These are phyloP conservation scores for Yamagishiella unicocca DNA, from an alignment of 139 green algal genomes.

Conservation along the genomic window DNA sequence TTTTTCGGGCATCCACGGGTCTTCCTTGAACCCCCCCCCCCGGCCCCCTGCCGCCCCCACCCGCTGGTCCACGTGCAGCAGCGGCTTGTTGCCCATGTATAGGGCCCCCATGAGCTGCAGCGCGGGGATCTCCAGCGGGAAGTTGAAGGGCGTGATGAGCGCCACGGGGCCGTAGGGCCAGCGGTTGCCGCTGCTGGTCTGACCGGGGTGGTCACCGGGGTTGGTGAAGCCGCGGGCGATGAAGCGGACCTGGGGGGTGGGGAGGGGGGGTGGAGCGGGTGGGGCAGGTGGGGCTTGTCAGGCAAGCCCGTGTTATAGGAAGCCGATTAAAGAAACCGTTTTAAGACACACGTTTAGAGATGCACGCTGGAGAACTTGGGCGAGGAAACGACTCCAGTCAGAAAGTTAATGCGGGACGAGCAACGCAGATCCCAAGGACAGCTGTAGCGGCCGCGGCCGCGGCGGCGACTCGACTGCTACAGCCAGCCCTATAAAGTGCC, in stretches of 20 bases:
- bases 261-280: not conserved
- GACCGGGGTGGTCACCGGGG: slow-evolving; percentile 92
- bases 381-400: too few relatives aligned
- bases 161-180: slow-evolving; percentile 94
- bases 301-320: too few relatives aligned
- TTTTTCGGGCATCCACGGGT: too few relatives aligned
- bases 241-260: slow-evolving; percentile 86
- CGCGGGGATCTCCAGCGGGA: slow-evolving; percentile 97
- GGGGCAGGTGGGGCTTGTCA: not conserved
- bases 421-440: too few relatives aligned
- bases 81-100: slow-evolving; percentile 98
- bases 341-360: too few relatives aligned
- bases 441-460: too few relatives aligned
- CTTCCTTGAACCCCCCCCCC: too few relatives aligned
- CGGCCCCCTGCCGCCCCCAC: slow-evolving; percentile 53
- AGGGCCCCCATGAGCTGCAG: slow-evolving; percentile 98
- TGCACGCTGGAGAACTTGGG: too few relatives aligned
- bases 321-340: too few relatives aligned
- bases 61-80: slow-evolving; percentile 92
- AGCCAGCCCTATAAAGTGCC: too few relatives aligned
- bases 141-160: slow-evolving; percentile 99
- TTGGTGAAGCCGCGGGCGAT: slow-evolving; percentile 87
- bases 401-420: too few relatives aligned
- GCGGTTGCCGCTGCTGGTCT: slow-evolving; percentile 85
- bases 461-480: too few relatives aligned